phyloP scores from a whole-genome alignment of 306 rosid genomes.

The Cicer pinnatifidum region DNA sequence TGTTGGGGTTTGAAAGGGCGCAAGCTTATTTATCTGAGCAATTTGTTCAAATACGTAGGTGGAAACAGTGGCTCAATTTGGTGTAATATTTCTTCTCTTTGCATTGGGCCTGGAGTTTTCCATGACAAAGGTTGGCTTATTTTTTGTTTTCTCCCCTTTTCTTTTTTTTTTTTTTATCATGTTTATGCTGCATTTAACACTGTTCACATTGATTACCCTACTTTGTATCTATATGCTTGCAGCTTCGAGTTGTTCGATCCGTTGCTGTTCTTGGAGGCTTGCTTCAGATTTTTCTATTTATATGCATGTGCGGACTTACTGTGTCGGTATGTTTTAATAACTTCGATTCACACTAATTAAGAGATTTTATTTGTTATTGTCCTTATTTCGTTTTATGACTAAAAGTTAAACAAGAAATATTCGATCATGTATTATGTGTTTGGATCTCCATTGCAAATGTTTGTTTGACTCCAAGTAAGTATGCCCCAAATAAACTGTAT shows the following conservation, averaged over 20 bases:
- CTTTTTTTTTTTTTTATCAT: conserved; percentile 15
- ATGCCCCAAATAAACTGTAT: not conserved
- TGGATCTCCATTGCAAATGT: not conserved
- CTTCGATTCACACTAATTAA: conserved; percentile 12
- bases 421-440: conserved; percentile 28
- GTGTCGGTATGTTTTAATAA: conserved; percentile 68
- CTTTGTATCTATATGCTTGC: conserved; percentile 43
- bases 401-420: conserved; percentile 16
- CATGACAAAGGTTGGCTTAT: conserved; percentile 65
- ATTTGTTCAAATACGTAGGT: conserved; percentile 61
- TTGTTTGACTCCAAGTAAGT: not conserved
- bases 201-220: conserved; percentile 16
- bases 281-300: conserved; percentile 90
- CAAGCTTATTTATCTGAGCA: conserved; percentile 20
- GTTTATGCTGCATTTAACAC: conserved; percentile 25
- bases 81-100: conserved; percentile 96
- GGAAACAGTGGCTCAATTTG: conserved; percentile 99
- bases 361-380: conserved; percentile 39
- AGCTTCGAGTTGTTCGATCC: conserved; percentile 91
- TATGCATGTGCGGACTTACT: conserved; percentile 89
- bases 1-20: not conserved
- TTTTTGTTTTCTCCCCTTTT: conserved; percentile 30
- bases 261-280: conserved; percentile 94
- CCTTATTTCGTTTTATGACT: conserved; percentile 25
- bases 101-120: conserved; percentile 97